Conservation (phyloP, 225 moss, liverwort and hornwort genomes). For the Thuidium tamariscinum region DNA sequence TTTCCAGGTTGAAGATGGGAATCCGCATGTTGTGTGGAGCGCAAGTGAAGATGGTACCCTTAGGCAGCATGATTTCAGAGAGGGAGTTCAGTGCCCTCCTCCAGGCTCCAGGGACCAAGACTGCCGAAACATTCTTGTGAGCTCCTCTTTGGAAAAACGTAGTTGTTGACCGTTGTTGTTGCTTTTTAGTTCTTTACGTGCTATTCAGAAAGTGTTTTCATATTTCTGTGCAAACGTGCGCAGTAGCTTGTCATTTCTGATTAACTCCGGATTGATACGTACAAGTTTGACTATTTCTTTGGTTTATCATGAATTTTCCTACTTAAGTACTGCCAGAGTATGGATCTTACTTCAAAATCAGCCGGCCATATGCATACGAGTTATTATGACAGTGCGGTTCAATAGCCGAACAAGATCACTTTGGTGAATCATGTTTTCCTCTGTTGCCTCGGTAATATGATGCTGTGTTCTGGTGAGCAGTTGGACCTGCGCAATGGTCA, state of each 20-base stretch:
- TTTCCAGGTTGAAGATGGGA: constrained; percentile 93
- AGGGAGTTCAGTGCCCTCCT: constrained; percentile 72
- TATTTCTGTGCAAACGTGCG: neutral
- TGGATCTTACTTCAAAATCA: neutral
- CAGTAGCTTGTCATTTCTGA: neutral
- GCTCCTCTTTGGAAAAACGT: neutral
- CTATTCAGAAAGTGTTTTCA: neutral
- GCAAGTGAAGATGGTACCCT: constrained; percentile 98
- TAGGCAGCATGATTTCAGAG: constrained; percentile 92
- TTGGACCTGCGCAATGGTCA: constrained; percentile 89
- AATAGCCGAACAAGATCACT: neutral
- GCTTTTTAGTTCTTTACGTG: neutral
- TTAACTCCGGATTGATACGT: neutral
- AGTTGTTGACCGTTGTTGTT: neutral
- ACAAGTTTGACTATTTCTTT: neutral
- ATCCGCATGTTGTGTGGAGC: constrained; percentile 98
- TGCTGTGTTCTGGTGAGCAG: constrained; percentile 38
- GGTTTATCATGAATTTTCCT: neutral
- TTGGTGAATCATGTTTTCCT: neutral
- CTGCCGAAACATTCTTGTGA: constrained; percentile 94
- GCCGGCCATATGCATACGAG: neutral
- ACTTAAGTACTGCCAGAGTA: neutral
- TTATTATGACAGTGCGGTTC: neutral
- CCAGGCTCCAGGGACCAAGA: constrained; percentile 57
- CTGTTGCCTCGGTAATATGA: neutral